These are phyloP conservation scores for Magnaporthales sp. DNA, from an alignment of 2,329 filamentous ascomycete species.

Conservation along the genomic window DNA sequence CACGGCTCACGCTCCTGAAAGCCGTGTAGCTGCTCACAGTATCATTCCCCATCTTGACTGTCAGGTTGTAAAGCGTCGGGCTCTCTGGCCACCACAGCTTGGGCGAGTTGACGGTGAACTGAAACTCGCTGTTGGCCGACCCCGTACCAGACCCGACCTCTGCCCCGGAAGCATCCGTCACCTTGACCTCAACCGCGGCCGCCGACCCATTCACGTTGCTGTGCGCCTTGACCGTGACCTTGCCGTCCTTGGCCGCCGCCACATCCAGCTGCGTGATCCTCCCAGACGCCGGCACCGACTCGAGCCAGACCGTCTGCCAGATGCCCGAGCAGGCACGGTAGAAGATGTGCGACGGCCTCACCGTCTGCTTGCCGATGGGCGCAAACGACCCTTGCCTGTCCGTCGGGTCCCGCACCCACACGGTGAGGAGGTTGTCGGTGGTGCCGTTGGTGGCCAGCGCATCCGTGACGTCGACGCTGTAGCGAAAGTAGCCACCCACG, in stretches of 20 bases:
- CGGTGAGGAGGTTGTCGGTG: conserved; percentile 47
- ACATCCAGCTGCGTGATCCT: conserved; percentile 53
- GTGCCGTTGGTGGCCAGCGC: conserved; percentile 25
- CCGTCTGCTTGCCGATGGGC: conserved; percentile 57
- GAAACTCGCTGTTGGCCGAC: conserved; percentile 39
- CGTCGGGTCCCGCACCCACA: conserved; percentile 61
- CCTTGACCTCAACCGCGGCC: conserved; percentile 24
- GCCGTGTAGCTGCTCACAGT: conserved; percentile 56
- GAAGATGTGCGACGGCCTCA: conserved; percentile 53
- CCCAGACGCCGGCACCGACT: conserved; percentile 44
- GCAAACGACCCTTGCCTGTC: conserved; percentile 46
- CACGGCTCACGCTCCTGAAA: conserved; percentile 54
- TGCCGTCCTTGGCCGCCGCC: conserved; percentile 44
- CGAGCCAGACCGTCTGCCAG: conserved; percentile 67
- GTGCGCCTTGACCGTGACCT: conserved; percentile 47
- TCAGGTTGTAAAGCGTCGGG: conserved; percentile 57
- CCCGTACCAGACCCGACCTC: conserved; percentile 34
- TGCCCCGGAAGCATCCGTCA: conserved; percentile 26
- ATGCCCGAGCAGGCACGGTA: conserved; percentile 67
- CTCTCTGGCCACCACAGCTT: conserved; percentile 57
- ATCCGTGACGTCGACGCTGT: conserved; percentile 49
- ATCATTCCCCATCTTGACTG: conserved; percentile 43
- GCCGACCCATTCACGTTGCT: conserved; percentile 17
- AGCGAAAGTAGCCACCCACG: conserved; percentile 53
- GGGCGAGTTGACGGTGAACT: conserved; percentile 44